Conservation (phyloP, 495 filamentous ascomycete species). For the Trichocladium uniseriatum region DNA sequence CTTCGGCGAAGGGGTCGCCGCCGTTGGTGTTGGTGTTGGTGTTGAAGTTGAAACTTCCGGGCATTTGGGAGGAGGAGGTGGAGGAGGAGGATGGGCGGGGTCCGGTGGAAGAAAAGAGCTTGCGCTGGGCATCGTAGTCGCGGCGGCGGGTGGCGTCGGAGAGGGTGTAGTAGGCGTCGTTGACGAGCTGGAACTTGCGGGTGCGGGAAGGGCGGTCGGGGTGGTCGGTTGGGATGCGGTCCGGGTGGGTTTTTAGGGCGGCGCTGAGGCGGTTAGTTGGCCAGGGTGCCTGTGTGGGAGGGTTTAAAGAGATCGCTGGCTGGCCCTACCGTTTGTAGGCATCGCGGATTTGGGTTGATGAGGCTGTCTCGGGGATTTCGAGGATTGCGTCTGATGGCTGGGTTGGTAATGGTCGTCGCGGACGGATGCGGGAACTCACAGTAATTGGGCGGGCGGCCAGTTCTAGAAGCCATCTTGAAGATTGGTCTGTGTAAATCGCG, state of each 20-base stretch:
- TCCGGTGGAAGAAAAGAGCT: constrained; percentile 18
- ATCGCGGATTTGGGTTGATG: constrained; percentile 76
- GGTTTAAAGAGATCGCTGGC: not conserved
- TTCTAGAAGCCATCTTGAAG: constrained; percentile 29
- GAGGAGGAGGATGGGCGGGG: constrained; percentile 9
- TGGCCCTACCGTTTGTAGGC: constrained; percentile 74
- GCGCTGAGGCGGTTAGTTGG: constrained; percentile 45
- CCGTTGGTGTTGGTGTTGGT: too few species aligned
- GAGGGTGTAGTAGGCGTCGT: constrained; percentile 96
- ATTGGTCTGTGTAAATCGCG: not conserved
- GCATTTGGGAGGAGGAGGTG: constrained; percentile 5
- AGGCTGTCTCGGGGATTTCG: constrained; percentile 63
- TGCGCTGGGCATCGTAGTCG: constrained; percentile 76
- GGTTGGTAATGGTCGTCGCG: constrained; percentile 8
- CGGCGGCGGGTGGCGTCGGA: constrained; percentile 69
- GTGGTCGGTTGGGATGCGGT: constrained; percentile 76
- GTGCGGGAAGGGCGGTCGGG: constrained; percentile 78
- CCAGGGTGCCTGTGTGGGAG: not conserved
- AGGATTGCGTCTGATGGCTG: constrained; percentile 53
- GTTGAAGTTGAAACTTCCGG: constrained; percentile 24
- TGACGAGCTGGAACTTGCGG: constrained; percentile 87
- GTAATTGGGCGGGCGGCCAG: constrained; percentile 40
- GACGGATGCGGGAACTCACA: constrained; percentile 32
- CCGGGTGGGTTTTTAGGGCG: constrained; percentile 89
- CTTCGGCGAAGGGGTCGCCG: constrained; percentile 46